Evolutionary conservation across 1,284 basidiomycete genomes (phyloP).

Genomic region (Hemileia vastatrix): DNA sequence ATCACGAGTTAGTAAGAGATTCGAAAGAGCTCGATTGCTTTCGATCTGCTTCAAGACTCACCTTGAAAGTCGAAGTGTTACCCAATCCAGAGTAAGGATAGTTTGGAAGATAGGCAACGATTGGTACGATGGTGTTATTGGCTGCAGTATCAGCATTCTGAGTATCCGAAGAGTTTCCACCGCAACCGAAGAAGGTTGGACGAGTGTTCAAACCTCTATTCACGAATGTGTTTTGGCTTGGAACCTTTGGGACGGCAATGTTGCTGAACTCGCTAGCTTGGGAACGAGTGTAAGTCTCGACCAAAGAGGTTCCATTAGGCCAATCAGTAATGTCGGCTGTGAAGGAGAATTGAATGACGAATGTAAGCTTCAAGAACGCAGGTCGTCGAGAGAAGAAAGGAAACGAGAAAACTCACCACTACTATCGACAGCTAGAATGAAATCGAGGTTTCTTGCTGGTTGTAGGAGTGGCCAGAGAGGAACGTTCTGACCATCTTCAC

Average conservation of each 20-base stretch:
- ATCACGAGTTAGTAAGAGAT: slow-evolving; percentile 1
- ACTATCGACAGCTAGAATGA: slow-evolving; percentile 59
- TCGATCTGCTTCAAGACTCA: slow-evolving; percentile 29
- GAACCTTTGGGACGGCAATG: slow-evolving; percentile 47
- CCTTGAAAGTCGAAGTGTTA: slow-evolving; percentile 44
- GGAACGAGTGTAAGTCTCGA: slow-evolving; percentile 41
- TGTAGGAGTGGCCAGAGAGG: slow-evolving; percentile 59
- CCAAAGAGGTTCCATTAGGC: slow-evolving; percentile 55
- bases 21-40: slow-evolving; percentile 23
- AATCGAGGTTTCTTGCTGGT: slow-evolving; percentile 55
- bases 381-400: background rate
- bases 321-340: slow-evolving; percentile 47
- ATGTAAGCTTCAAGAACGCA: too few species aligned
- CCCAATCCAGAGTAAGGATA: slow-evolving; percentile 48
- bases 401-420: slow-evolving; percentile 48
- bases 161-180: background rate
- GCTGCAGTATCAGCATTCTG: slow-evolving; percentile 22
- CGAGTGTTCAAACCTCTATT: slow-evolving; percentile 57
- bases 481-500: slow-evolving; percentile 48
- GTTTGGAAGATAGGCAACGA: slow-evolving; percentile 48
- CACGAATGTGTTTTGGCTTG: slow-evolving; percentile 52
- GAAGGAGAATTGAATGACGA: slow-evolving; percentile 27
- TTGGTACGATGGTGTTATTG: slow-evolving; percentile 42
- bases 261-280: too few species aligned
- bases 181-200: slow-evolving; percentile 67